phyloP scores from a whole-genome alignment of 305 asterid genomes.

The Stenogyne calaminthoides region DNA sequence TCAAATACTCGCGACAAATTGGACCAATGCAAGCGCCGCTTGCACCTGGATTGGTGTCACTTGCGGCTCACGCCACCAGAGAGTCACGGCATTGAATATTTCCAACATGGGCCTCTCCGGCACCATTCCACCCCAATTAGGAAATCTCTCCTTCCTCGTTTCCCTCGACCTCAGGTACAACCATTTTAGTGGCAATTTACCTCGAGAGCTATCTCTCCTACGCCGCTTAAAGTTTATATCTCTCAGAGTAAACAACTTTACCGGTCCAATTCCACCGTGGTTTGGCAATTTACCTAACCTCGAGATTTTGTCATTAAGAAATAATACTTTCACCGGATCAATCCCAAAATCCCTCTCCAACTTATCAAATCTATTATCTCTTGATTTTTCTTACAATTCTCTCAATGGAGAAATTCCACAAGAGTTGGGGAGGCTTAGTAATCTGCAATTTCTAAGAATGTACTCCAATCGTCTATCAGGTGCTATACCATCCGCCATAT shows the following conservation, averaged over 20 bases:
- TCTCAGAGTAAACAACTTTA: conserved; percentile 12
- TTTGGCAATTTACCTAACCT: conserved; percentile 29
- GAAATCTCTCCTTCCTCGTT: conserved; percentile 31
- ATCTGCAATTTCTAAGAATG: conserved; percentile 11
- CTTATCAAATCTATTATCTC: conserved; percentile 25
- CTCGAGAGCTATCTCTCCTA: not conserved
- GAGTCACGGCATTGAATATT: no score
- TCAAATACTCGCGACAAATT: no score
- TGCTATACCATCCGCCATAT: conserved; percentile 28
- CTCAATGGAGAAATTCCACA: conserved; percentile 31
- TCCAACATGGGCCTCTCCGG: conserved; percentile 25
- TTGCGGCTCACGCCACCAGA: no score
- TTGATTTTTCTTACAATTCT: conserved; percentile 24
- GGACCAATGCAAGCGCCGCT: no score
- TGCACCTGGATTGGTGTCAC: no score
- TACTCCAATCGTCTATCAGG: conserved; percentile 19
- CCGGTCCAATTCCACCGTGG: conserved; percentile 36
- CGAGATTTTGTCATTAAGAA: not conserved
- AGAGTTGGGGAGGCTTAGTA: conserved; percentile 24
- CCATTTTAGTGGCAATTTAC: conserved; percentile 15
- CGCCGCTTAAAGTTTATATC: not conserved
- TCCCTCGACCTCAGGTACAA: conserved; percentile 22
- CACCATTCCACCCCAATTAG: conserved; percentile 22
- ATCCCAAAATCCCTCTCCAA: conserved; percentile 34
- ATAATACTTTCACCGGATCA: conserved; percentile 33